Base-by-base conservation (phyloP, 179 eudicot species). In the Nepenthes alata region DNA sequence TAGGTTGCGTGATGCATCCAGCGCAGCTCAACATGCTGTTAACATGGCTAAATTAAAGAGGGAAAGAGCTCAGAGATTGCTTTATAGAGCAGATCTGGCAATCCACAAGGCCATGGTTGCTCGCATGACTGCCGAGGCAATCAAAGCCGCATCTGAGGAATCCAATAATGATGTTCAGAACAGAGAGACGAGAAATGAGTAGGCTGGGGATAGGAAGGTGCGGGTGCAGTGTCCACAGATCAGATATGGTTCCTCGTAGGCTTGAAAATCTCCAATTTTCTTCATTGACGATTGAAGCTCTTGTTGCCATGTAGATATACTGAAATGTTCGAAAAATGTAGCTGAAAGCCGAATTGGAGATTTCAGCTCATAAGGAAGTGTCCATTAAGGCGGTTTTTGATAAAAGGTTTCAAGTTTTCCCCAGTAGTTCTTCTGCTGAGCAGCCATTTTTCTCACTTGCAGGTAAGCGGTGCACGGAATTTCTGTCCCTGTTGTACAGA, bases 81-180 rank as follows among this genome's bases (percentile, higher is more conserved):
- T 85, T 47, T 78, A 78, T 60, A 81, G 77, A 74, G 97, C 97
- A 16, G 98, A 93, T 67, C 56, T 87, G 39, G 95, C 94, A 11
- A 84, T 79, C 75, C 94, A 85, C 72, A 87, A 81, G 81, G 98
- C 98, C 35, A 88, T 75, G 60, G 79, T 75, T 70, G 86, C 97
- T 68, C 74, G 89, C 36, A 87, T 82, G 86, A 85, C 84, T 49
- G 97, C 95, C 6, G 94, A 93, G 37, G 90, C 98, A 61, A 76
- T 83, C 41, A 85, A 83, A 75, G 87, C 80, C 71, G 71, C 90
- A 59, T 51, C 45, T 41, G 75, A 60, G 37, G 74, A 62, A 41
- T 63, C 77, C 36, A 61, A 58, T 47, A 66, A 49, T 25, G 77
- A 65, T 38, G 38, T 8, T 55, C 34, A 35, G 37, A 25, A 14